These are phyloP conservation scores for Bipolaris gigantea DNA, from an alignment of 2,329 filamentous ascomycete species.

Conservation along the genomic window DNA sequence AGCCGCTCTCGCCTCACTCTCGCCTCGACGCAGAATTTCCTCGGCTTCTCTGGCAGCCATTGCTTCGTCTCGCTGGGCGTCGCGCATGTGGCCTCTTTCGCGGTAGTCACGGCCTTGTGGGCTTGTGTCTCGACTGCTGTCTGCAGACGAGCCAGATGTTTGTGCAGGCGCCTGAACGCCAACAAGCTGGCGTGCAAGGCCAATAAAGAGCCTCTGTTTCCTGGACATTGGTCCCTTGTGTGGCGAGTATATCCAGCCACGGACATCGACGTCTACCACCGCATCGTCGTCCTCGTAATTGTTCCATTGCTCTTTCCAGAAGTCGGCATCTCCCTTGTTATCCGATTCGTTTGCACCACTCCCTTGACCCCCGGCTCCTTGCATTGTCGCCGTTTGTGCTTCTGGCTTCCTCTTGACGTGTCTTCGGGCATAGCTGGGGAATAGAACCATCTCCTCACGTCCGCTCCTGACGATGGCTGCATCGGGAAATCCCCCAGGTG, in stretches of 20 bases:
- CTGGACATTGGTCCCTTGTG: slow-evolving; percentile 82
- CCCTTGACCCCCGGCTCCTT: slow-evolving; percentile 46
- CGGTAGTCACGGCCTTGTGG: slow-evolving; percentile 42
- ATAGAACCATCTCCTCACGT: slow-evolving; percentile 90
- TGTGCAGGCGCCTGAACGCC: slow-evolving; percentile 72
- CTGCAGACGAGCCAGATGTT: slow-evolving; percentile 35
- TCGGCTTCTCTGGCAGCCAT: slow-evolving; percentile 74
- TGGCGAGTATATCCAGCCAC: slow-evolving; percentile 92
- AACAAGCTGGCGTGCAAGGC: slow-evolving; percentile 82
- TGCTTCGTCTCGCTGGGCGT: slow-evolving; percentile 61
- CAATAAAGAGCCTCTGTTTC: slow-evolving; percentile 83
- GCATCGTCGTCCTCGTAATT: slow-evolving; percentile 79
- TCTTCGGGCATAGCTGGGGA: slow-evolving; percentile 86
- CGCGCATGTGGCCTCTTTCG: slow-evolving; percentile 51
- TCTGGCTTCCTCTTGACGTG: slow-evolving; percentile 58
- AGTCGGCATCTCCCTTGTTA: slow-evolving; percentile 65
- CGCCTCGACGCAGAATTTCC: slow-evolving; percentile 71
- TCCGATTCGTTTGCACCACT: slow-evolving; percentile 49
- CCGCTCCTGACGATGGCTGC: slow-evolving; percentile 78
- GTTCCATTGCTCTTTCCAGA: slow-evolving; percentile 79
- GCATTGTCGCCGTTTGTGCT: slow-evolving; percentile 42
- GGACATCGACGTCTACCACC: slow-evolving; percentile 88
- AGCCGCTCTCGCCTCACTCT: slow-evolving; percentile 70
- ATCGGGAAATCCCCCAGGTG: slow-evolving; percentile 80
- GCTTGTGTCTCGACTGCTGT: slow-evolving; percentile 52